Evolutionary conservation across 805 yeast genomes (phyloP).

Genomic region (Lachancea thermotolerans): DNA sequence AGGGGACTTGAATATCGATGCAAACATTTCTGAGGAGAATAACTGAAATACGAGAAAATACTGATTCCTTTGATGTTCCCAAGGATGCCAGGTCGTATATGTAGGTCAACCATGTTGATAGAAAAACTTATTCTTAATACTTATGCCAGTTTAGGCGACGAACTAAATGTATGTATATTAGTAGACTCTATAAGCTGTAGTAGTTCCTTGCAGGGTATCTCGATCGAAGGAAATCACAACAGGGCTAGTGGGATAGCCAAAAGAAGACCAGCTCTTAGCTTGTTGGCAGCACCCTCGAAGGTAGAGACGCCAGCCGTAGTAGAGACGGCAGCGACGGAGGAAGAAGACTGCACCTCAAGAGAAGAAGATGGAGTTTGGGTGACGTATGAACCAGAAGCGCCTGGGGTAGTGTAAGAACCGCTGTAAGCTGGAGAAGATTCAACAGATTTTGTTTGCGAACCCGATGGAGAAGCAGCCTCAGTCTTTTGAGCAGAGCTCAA

Average conservation of each 20-base stretch:
- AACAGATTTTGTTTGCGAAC: too few relatives aligned
- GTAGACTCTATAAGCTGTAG: neutral
- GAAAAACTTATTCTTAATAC: too few relatives aligned
- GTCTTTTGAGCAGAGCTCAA: neutral
- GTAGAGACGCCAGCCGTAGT: neutral
- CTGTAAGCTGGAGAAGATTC: too few relatives aligned
- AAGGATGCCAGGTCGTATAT: too few relatives aligned
- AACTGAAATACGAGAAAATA: too few relatives aligned
- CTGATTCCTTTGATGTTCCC: too few relatives aligned
- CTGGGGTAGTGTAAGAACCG: too few relatives aligned
- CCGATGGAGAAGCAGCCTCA: too few relatives aligned
- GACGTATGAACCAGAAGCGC: too few relatives aligned
- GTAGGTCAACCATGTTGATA: too few relatives aligned
- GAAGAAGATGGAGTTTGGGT: neutral
- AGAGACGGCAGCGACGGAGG: slow-evolving; percentile 3
- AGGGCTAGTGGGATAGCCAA: slow-evolving; percentile 6
- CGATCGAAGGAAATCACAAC: slow-evolving; percentile 8
- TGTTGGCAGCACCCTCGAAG: slow-evolving; percentile 5
- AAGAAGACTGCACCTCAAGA: neutral
- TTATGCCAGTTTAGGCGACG: neutral
- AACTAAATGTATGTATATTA: neutral
- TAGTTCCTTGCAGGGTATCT: neutral
- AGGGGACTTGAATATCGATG: too few relatives aligned
- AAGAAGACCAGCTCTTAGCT: slow-evolving; percentile 3
- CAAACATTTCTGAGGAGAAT: too few relatives aligned